phyloP scores from a whole-genome alignment of 1,284 basidiomycete genomes.

The Ceratobasidium sp. region DNA sequence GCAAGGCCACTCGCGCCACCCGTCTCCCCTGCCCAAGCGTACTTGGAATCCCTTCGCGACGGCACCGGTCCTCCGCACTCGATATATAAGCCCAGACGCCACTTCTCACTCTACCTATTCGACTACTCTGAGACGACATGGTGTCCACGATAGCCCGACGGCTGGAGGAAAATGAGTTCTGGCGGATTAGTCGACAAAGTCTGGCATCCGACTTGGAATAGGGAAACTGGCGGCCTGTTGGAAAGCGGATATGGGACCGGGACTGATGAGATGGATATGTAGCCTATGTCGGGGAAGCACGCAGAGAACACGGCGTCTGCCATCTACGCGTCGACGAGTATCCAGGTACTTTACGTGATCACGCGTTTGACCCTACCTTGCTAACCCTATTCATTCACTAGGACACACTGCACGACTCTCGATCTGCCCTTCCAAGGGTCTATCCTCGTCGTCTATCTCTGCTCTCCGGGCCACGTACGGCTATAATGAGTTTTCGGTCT shows the following conservation, averaged over 20 bases:
- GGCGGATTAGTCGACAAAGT: conserved; percentile 45
- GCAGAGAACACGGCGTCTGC: conserved; percentile 67
- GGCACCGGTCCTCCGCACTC: conserved; percentile 65
- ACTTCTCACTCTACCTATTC: conserved; percentile 84
- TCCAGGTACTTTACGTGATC: no score
- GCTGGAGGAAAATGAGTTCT: conserved; percentile 43
- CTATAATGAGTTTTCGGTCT: conserved; percentile 94
- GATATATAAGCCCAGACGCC: conserved; percentile 74
- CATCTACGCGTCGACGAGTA: conserved; percentile 65
- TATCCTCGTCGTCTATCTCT: conserved; percentile 74
- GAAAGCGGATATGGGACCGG: conserved; percentile 49
- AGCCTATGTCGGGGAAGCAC: conserved; percentile 8
- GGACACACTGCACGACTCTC: conserved; percentile 76
- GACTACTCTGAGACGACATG: conserved; percentile 80
- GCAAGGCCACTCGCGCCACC: conserved; percentile 47
- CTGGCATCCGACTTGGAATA: conserved; percentile 30
- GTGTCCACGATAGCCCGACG: conserved; percentile 57
- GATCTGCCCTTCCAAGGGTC: conserved; percentile 74
- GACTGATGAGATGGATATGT: conserved; percentile 45
- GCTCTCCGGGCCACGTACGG: conserved; percentile 79
- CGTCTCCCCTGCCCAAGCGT: conserved; percentile 81
- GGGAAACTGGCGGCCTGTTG: conserved; percentile 1
- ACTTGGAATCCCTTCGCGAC: conserved; percentile 72
- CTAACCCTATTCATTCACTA: not conserved
- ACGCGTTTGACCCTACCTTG: not conserved